Base-by-base conservation (phyloP, 805 yeast species). In the Myxozyma neglecta region DNA sequence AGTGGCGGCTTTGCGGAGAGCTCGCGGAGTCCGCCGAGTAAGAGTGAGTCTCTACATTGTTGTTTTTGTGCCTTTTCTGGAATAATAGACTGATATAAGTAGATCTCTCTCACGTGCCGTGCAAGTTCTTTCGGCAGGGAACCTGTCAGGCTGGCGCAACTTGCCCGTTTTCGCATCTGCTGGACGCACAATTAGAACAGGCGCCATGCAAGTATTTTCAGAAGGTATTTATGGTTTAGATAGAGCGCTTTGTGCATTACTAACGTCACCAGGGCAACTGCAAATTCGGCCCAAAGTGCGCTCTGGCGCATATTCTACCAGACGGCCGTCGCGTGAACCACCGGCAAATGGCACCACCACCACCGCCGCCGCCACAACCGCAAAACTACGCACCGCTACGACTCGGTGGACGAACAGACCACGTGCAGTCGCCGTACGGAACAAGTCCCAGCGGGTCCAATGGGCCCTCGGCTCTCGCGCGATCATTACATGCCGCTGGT, bases 201-300 rank as follows among this genome's bases (percentile, higher is more conserved):
- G 77, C 78, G 2, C 90, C 92, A 6, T 93, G 99, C 80, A 92
- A 91, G 79, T 93, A 92, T 75, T 93, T 90, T 74, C 94, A 88
- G 70, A 89, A 89, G 71, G 69, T 64, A 18, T 7, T 18, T 20
- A 10, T 2, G 4, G 3, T 3, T 14, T 7, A 3, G 3, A 14
- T 3, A 14, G 5, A 20, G 7, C 14, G 10, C 20, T 34, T 11
- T 29, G 35, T 24, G 51, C 47, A 11, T 14, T 10, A 20, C 11
- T n/a, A 29, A 36, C 24, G 10, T 29, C 7, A 24, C 9, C 53
- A 65, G 76, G 98, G 98, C n/a, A 90, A 91, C 72, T 93, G 99
- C 76, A 91, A 91, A 76, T 93, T 93, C 74, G 99, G 99, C 3
- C 78, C 84, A 55, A 92, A 91, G 71, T 93, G 99, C 78, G 98